These are phyloP conservation scores for Annulohypoxylon nitens DNA, from an alignment of 495 filamentous ascomycete genomes.

Conservation along the genomic window DNA sequence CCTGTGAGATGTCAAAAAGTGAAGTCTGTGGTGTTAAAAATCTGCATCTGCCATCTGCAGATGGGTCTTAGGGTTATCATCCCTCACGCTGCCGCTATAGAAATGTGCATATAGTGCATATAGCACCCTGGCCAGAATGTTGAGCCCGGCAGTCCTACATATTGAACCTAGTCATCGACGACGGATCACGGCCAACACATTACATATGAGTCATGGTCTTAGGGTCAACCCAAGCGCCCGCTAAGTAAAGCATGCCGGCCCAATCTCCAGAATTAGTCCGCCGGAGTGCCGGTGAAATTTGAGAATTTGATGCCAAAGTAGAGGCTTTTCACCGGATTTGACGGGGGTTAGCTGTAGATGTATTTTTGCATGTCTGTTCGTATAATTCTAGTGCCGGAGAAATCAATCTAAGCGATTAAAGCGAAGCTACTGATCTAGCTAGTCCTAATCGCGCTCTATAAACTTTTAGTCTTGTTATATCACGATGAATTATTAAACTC, in stretches of 20 bases:
- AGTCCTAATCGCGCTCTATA: constrained; percentile 23
- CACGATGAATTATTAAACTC: constrained; percentile 27
- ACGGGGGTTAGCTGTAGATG: neutral
- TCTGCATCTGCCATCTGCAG: constrained; percentile 12
- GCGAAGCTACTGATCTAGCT: constrained; percentile 16
- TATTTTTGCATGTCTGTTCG: neutral
- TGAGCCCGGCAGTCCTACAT: constrained; percentile 5
- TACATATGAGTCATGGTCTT: constrained; percentile 40
- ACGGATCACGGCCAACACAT: constrained; percentile 35
- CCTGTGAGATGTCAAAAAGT: constrained; percentile 35
- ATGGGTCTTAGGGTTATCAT: constrained; percentile 26
- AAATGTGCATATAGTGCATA: constrained; percentile 20
- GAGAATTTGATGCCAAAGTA: neutral
- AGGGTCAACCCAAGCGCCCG: constrained; percentile 24
- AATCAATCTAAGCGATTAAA: constrained; percentile 19
- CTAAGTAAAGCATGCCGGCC: constrained; percentile 31
- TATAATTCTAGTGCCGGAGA: constrained; percentile 9
- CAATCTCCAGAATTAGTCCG: constrained; percentile 27
- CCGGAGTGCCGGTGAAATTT: neutral
- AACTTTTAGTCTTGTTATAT: constrained; percentile 38
- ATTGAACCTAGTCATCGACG: constrained; percentile 16
- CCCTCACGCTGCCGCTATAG: constrained; percentile 10
- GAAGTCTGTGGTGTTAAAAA: constrained; percentile 32
- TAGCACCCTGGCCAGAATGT: constrained; percentile 22
- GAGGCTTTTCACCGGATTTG: neutral